A percentile compares a stretch with the other conserved stretches of the same genome.
Conservation (phyloP, 345 rosid species). For the Arabis alpina region DNA sequence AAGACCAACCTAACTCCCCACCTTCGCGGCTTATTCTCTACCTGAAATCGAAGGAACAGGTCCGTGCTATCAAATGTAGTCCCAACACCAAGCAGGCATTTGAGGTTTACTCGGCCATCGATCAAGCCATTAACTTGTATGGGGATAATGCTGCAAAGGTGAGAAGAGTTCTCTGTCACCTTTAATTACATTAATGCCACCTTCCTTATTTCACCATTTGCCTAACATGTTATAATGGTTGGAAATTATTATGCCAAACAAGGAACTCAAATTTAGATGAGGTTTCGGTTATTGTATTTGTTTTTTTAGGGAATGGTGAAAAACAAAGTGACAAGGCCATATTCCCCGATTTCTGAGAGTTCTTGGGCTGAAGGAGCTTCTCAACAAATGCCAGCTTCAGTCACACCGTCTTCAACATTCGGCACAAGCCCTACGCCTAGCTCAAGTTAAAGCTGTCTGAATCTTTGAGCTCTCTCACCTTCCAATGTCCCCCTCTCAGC, state of each 20-base stretch:
- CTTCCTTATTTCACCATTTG: neutral
- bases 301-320: constrained; percentile 70
- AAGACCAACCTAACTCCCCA: constrained; percentile 71
- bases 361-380: constrained; percentile 59
- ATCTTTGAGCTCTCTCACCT: constrained; percentile 24
- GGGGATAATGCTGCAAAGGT: constrained; percentile 67
- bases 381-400: constrained; percentile 57
- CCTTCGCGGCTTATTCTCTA: constrained; percentile 73
- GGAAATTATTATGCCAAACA: constrained; percentile 12
- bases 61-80: constrained; percentile 74
- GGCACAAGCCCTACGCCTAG: constrained; percentile 49
- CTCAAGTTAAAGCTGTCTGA: constrained; percentile 28
- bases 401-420: constrained; percentile 61
- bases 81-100: constrained; percentile 72
- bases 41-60: constrained; percentile 67
- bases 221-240: neutral
- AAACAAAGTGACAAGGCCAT: constrained; percentile 81
- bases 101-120: constrained; percentile 72
- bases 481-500: neutral
- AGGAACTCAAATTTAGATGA: constrained; percentile 5
- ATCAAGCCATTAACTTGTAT: constrained; percentile 64
- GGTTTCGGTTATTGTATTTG: neutral
- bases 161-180: constrained; percentile 36
- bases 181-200: neutral
- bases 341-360: constrained; percentile 67